Conservation (phyloP, 2,329 filamentous ascomycete genomes). For the Cladophialophora yegresii region DNA sequence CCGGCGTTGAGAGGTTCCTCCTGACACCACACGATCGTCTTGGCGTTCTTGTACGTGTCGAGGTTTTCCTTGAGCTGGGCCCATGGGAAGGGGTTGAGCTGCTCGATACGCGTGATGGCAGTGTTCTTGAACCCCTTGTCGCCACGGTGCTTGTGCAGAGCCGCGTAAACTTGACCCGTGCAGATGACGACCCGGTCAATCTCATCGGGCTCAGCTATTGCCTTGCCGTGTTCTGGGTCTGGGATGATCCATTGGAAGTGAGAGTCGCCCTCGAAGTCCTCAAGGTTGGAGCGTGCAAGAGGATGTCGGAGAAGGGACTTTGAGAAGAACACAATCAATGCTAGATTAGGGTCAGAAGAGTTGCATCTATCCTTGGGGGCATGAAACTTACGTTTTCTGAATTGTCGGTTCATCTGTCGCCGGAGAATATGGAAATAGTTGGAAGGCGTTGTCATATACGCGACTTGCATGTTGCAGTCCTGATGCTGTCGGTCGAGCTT, state of each 20-base stretch:
- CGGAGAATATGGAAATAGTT: conserved; percentile 97
- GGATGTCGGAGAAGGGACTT: conserved; percentile 96
- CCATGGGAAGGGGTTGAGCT: conserved; percentile 99
- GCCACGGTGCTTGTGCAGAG: conserved; percentile 86
- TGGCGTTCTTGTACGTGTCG: conserved; percentile 93
- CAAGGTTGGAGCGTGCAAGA: conserved; percentile 81
- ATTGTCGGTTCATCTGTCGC: conserved; percentile 97
- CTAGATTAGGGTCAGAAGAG: conserved; percentile 48
- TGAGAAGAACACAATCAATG: conserved; percentile 96
- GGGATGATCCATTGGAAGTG: conserved; percentile 97
- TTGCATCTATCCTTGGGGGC: neutral
- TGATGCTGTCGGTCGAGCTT: conserved; percentile 97
- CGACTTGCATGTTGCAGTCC: conserved; percentile 99
- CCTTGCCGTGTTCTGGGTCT: conserved; percentile 77
- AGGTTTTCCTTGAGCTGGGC: conserved; percentile 94
- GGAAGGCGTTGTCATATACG: conserved; percentile 92
- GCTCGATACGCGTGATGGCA: conserved; percentile 92
- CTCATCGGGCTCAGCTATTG: conserved; percentile 76
- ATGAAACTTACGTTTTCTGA: conserved; percentile 87
- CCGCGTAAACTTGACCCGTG: conserved; percentile 89
- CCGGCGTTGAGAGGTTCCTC: conserved; percentile 98
- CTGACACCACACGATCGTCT: conserved; percentile 96
- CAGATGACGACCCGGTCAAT: conserved; percentile 95
- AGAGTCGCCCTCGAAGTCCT: conserved; percentile 86
- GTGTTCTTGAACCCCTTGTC: conserved; percentile 85